Evolutionary conservation across 2,329 filamentous ascomycete genomes (phyloP).

Genomic region (Penicillium sp.): DNA sequence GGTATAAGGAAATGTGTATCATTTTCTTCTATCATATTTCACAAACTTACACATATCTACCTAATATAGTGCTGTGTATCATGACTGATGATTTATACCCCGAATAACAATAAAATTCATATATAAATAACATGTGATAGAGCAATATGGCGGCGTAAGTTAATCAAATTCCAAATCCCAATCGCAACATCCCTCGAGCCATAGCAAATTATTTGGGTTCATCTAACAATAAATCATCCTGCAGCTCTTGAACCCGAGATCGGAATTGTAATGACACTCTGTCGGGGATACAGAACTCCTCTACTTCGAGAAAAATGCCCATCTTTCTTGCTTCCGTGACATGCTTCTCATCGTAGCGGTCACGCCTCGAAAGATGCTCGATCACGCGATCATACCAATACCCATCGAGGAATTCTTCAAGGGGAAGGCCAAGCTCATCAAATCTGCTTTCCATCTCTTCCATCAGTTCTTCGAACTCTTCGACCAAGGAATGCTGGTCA

Average conservation of each 20-base stretch:
- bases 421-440: neutral
- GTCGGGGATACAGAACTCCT: neutral
- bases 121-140: no score
- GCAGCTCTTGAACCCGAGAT: neutral
- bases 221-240: neutral
- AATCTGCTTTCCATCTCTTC: slow-evolving; percentile 4
- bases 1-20: neutral
- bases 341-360: slow-evolving; percentile 10
- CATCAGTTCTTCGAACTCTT: slow-evolving; percentile 5
- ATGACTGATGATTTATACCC: no score
- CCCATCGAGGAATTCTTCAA: slow-evolving; percentile 11
- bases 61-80: no score
- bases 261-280: neutral
- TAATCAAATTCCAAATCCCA: neutral
- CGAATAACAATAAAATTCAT: no score
- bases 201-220: neutral
- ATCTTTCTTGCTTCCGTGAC: neutral
- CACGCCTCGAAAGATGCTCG: slow-evolving; percentile 1
- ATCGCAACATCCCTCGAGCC: neutral
- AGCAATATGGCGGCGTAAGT: no score
- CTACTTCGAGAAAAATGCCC: neutral
- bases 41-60: neutral
- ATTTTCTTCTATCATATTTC: neutral
- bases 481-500: slow-evolving; percentile 4
- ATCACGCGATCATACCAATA: slow-evolving; percentile 7